Evolutionary conservation across 129 eudicot genomes (phyloP), one percentile per base, ranked within the genome.

Genomic region (Cynara cardunculus): DNA sequence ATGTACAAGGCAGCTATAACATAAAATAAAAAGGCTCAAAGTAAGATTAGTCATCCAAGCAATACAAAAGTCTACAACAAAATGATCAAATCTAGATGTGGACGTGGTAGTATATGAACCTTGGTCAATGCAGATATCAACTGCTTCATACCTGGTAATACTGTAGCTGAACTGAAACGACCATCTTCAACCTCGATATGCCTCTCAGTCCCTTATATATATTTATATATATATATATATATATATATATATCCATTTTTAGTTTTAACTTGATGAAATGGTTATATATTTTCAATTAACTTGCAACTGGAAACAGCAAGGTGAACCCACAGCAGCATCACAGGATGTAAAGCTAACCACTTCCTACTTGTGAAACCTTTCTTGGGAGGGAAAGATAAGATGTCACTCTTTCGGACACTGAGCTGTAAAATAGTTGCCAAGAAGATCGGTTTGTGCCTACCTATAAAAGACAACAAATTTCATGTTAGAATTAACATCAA

Each of bases 21-120:
- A 69, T 18, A 31, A 25, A 32, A 69, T 81, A 3, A 35, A 3
- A 31, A 9, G 25, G 18, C 28, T 73, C 5, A 34, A 34, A 76
- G 75, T 69, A 30, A 70, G 32, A 77, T 70, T 76, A 82, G 78
- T 37, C 49, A 32, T 34, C n/a, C 13, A 62, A 69, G n/a, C 56
- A 67, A 28, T 24, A 24, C 41, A 72, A 8, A 70, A 79, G 85
- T 70, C 77, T 59, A 70, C 81, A 82, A 82, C 77, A 75, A 76
- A 70, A 76, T 56, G 21, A 25, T 82, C 77, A 69, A 53, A 75
- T 69, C 65, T 35, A 72, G 16, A 28, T 25, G 31, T 44, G 53
- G 69, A 78, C 71, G 69, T 49, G 66, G 53, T 44, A 68, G 53
- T 44, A 68, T 72, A 46, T 46, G 26, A 28, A 44, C 74, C 74